These are phyloP conservation scores for Clonostachys chloroleuca DNA, from an alignment of 2,329 filamentous ascomycete species.

Conservation along the genomic window DNA sequence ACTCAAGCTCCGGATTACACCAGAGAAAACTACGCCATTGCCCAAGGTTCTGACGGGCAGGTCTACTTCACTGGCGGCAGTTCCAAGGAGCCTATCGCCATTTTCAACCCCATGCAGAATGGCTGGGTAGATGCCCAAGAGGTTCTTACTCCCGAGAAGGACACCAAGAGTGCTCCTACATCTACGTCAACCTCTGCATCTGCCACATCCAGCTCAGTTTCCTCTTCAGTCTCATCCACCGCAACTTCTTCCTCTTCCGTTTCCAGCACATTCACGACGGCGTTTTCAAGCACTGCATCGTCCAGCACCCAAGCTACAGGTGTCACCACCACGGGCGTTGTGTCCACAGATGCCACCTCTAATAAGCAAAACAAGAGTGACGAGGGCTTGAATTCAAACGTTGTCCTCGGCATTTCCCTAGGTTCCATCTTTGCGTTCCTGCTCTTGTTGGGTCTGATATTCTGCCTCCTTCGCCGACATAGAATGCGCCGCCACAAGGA, in stretches of 20 bases:
- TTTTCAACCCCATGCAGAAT: conserved; percentile 76
- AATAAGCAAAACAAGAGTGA: conserved; percentile 18
- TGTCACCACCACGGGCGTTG: conserved; percentile 5
- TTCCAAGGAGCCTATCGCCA: conserved; percentile 59
- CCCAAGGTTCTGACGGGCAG: conserved; percentile 59
- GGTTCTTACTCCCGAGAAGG: conserved; percentile 42
- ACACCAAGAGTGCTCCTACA: conserved; percentile 7
- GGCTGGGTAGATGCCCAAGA: conserved; percentile 70
- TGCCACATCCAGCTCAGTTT: conserved; percentile 15
- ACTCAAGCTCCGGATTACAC: conserved; percentile 61
- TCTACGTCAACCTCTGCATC: conserved; percentile 18
- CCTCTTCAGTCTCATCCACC: conserved; percentile 16
- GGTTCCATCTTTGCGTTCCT: conserved; percentile 76
- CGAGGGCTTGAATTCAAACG: conserved; percentile 32
- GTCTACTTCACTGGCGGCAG: conserved; percentile 79
- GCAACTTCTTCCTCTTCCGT: conserved; percentile 7
- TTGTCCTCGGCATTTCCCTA: conserved; percentile 76
- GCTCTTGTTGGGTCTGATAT: conserved; percentile 63
- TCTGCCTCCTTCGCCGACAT: conserved; percentile 51
- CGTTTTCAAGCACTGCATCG: conserved; percentile 10
- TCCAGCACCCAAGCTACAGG: conserved; percentile 8
- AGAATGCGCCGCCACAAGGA: conserved; percentile 49
- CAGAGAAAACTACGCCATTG: conserved; percentile 68
- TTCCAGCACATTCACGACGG: conserved; percentile 6
- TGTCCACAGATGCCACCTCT: conserved; percentile 8